A percentile compares a stretch with the other conserved stretches of the same genome.
These are phyloP conservation scores for Reticulascus tulasneorum DNA, from an alignment of 2,329 filamentous ascomycete species.

Conservation along the genomic window DNA sequence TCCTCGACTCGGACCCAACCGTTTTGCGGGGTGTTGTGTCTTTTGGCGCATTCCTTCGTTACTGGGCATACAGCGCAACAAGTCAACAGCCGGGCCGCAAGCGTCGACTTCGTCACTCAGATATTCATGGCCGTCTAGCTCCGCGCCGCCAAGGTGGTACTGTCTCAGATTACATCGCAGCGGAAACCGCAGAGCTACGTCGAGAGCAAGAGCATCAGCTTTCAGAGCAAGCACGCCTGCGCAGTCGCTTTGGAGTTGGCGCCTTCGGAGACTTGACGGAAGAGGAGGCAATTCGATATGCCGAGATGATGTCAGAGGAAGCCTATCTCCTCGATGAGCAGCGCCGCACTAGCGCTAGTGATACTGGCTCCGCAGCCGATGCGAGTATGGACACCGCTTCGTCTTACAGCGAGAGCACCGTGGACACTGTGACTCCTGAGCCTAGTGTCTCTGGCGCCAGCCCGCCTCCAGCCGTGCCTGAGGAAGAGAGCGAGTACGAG, in stretches of 20 bases:
- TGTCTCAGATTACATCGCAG: slow-evolving; percentile 76
- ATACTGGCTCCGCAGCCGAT: slow-evolving; percentile 47
- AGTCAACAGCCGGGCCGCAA: slow-evolving; percentile 73
- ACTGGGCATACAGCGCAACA: slow-evolving; percentile 89
- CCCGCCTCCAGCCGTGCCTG: slow-evolving; percentile 25
- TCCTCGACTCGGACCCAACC: slow-evolving; percentile 82
- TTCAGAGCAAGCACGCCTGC: slow-evolving; percentile 67
- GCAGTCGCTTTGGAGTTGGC: slow-evolving; percentile 79
- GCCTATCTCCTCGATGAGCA: slow-evolving; percentile 54
- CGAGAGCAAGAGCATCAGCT: slow-evolving; percentile 64
- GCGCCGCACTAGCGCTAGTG: slow-evolving; percentile 46
- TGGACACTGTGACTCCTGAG: slow-evolving; percentile 52
- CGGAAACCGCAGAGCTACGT: slow-evolving; percentile 78
- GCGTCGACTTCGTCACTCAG: slow-evolving; percentile 69
- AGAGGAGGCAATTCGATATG: slow-evolving; percentile 61
- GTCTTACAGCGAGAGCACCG: slow-evolving; percentile 35
- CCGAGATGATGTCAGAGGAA: slow-evolving; percentile 63
- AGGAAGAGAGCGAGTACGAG: slow-evolving; percentile 53
- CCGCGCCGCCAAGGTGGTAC: slow-evolving; percentile 59
- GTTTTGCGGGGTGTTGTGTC: slow-evolving; percentile 81
- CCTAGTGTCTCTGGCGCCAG: slow-evolving; percentile 43
- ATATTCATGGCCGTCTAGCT: slow-evolving; percentile 46
- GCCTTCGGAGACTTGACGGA: slow-evolving; percentile 60
- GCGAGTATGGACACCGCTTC: slow-evolving; percentile 39
- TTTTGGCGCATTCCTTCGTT: slow-evolving; percentile 81